These are phyloP conservation scores for Paxillus ammoniavirescens DNA, from an alignment of 768 basidiomycete species.

Conservation along the genomic window DNA sequence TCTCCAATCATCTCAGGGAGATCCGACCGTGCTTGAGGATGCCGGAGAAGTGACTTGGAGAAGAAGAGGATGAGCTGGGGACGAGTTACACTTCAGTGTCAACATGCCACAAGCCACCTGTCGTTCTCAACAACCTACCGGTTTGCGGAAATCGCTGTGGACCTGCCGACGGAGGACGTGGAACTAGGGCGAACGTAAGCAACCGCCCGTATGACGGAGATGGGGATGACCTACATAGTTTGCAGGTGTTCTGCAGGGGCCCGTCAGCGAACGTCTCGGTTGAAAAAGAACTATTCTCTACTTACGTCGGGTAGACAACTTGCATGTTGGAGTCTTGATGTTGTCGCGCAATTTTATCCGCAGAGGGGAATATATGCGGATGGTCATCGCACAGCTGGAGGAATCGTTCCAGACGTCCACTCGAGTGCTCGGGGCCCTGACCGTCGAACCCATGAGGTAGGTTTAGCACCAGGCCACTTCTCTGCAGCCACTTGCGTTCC, in stretches of 20 bases:
- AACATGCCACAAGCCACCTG: not conserved
- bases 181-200: constrained; percentile 48
- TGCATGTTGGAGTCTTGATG: constrained; percentile 99
- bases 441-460: constrained; percentile 95
- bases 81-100: not conserved
- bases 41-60: constrained; percentile 93
- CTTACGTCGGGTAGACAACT: constrained; percentile 89
- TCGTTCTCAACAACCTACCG: constrained; percentile 42
- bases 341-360: constrained; percentile 84
- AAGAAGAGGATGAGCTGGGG: constrained; percentile 83
- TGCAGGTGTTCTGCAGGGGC: constrained; percentile 66
- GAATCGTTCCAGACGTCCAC: constrained; percentile 89
- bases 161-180: constrained; percentile 92
- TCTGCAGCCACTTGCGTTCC: constrained; percentile 93
- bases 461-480: constrained; percentile 81
- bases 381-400: constrained; percentile 95
- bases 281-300: constrained; percentile 9
- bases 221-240: constrained; percentile 61
- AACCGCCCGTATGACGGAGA: not conserved
- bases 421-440: constrained; percentile 95
- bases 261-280: not conserved
- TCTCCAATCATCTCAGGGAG: constrained; percentile 84
- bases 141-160: constrained; percentile 95
- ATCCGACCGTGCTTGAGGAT: constrained; percentile 79
- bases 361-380: constrained; percentile 80